Base-by-base conservation (phyloP, 2,329 filamentous ascomycete genomes). In the Gremmenia infestans region DNA sequence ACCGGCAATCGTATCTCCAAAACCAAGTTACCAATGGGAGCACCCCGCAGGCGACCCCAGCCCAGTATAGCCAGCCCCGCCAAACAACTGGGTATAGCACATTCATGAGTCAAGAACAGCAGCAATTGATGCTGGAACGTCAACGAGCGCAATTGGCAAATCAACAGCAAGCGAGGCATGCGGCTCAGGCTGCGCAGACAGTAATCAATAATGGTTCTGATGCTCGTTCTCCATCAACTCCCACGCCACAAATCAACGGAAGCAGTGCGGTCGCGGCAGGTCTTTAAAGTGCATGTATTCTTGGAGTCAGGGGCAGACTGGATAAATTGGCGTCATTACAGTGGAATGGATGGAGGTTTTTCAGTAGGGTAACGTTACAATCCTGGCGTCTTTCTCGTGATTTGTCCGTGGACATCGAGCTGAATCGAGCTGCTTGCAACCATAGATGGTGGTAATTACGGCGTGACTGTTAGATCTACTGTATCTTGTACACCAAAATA, bases 91-190 rank as follows among this genome's bases (percentile, higher is more conserved):
- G 57, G 48, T 64, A 63, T 45, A 60, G 62, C 57, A 66, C 62
- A 11, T 65, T 67, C 53, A 64, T 72, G 63, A 71, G 66, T 17
- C 57, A 61, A 17, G 66, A 66, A 53, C 61, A 72, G 53, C 71
- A 73, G 48, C 61, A 66, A 23, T 63, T 58, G 43, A 68, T 73
- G 61, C 66, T 72, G 60, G 71, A 72, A 36, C 65, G 69, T 28
- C 69, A 72, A 54, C 63, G 69, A 32, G 69, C 67, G 48, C 68
- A 71, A 48, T 51, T 72, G n/a, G 68, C 68, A 17, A 54, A 60
- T 14, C 68, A 70, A 42, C 62, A 67, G 47, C 61, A 66, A 47
- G 68, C 67, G 45, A 63, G 67, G 57, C 64, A 56, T 54, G 62
- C 62, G 23, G 63, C 66, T 12, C 68, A 67, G 53, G 50, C 65